Conservation (phyloP, 2,329 filamentous ascomycete species). For the Trichoderma afroharzianum region DNA sequence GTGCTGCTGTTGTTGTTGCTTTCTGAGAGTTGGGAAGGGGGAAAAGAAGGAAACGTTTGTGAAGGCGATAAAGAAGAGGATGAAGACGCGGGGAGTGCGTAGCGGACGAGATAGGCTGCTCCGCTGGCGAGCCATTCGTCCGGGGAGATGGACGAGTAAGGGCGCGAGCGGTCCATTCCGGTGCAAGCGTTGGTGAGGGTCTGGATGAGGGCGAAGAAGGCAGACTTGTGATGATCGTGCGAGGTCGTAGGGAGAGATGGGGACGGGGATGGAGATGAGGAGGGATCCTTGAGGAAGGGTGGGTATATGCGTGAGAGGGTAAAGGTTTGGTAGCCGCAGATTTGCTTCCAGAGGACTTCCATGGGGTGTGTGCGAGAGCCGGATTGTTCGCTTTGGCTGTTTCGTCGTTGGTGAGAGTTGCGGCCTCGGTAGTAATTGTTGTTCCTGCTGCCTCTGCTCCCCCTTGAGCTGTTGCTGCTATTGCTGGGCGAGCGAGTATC, state of each 20-base stretch:
- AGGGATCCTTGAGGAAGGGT: conserved; percentile 18
- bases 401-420: not conserved
- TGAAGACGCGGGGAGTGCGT: conserved; percentile 4
- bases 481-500: not conserved
- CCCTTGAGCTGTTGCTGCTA: not conserved
- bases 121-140: conserved; percentile 31
- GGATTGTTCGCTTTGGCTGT: not conserved
- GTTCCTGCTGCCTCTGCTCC: not conserved
- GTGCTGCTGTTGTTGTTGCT: not conserved
- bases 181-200: conserved; percentile 34
- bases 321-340: conserved; percentile 27
- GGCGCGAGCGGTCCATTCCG: conserved; percentile 27
- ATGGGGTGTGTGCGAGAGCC: conserved; percentile 24
- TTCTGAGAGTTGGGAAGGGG: not conserved
- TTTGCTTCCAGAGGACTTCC: conserved; percentile 28
- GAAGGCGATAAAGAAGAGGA: not conserved
- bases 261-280: not conserved
- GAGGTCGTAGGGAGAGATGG: not conserved
- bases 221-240: conserved; percentile 20
- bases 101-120: conserved; percentile 31
- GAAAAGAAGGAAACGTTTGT: not conserved
- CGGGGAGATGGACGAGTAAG: conserved; percentile 25
- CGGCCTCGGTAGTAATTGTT: not conserved
- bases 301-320: conserved; percentile 26
- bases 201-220: conserved; percentile 34